A percentile compares a stretch with the other conserved stretches of the same genome.
Evolutionary conservation across 2,329 filamentous ascomycete genomes (phyloP).

Genomic region (Pseudogymnoascus sp.): DNA sequence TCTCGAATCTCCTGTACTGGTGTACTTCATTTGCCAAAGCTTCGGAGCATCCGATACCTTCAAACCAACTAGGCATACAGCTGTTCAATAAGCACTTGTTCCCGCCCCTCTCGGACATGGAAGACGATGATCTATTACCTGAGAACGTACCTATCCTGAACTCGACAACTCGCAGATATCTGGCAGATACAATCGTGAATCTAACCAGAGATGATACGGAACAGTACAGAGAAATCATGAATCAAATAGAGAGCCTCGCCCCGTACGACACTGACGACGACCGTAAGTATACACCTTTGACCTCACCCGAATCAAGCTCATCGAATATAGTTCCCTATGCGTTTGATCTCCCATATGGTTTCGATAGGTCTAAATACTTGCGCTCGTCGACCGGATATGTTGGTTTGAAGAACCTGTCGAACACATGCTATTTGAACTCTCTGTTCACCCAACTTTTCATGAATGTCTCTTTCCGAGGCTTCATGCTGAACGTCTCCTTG

Average conservation of each 20-base stretch:
- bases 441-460: conserved; percentile 92
- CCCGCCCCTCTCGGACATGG: conserved; percentile 40
- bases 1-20: conserved; percentile 31
- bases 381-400: conserved; percentile 72
- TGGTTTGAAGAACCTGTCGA: conserved; percentile 86
- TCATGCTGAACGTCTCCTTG: conserved; percentile 62
- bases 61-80: conserved; percentile 33
- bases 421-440: conserved; percentile 96
- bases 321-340: conserved; percentile 42
- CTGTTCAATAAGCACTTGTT: conserved; percentile 62
- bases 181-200: conserved; percentile 53
- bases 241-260: conserved; percentile 42
- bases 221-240: conserved; percentile 46
- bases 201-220: conserved; percentile 45
- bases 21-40: conserved; percentile 26
- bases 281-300: conserved; percentile 28
- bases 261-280: conserved; percentile 39
- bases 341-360: conserved; percentile 52
- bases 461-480: conserved; percentile 79
- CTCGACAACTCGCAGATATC: conserved; percentile 45
- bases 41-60: conserved; percentile 15
- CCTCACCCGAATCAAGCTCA: conserved; percentile 18
- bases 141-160: conserved; percentile 42
- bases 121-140: conserved; percentile 17
- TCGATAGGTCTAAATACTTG: conserved; percentile 61